A percentile compares a stretch with the other conserved stretches of the same genome.
Evolutionary conservation across 495 filamentous ascomycete species (phyloP).

Genomic region (Barbatosphaeria neglecta): DNA sequence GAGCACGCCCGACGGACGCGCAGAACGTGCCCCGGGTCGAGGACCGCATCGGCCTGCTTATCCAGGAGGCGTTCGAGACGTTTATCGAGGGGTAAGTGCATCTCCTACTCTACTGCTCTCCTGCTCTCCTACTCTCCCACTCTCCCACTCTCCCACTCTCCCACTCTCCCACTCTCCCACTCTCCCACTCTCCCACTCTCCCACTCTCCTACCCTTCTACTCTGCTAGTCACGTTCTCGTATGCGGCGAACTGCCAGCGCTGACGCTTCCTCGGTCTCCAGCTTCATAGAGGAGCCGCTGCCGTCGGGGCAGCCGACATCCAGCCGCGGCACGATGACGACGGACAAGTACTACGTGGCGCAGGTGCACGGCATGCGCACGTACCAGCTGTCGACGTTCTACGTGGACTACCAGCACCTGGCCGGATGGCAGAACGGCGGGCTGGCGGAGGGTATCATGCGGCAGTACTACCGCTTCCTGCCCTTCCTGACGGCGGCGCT

Average conservation of each 20-base stretch:
- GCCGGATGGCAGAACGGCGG: constrained; percentile 55
- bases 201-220: too few species aligned
- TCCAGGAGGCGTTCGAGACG: constrained; percentile 74
- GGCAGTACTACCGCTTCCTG: constrained; percentile 88
- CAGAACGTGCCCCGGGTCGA: constrained; percentile 67
- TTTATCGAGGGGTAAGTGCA: constrained; percentile 74
- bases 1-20: constrained; percentile 47
- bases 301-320: constrained; percentile 64
- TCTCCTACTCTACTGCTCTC: not conserved
- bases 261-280: too few species aligned
- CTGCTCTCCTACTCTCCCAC: not conserved
- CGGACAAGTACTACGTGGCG: constrained; percentile 90
- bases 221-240: too few species aligned
- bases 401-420: constrained; percentile 90
- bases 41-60: constrained; percentile 73
- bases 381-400: constrained; percentile 86
- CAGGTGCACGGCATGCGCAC: constrained; percentile 84
- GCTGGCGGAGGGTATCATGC: constrained; percentile 71
- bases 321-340: constrained; percentile 60
- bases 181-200: too few species aligned
- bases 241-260: too few species aligned
- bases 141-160: too few species aligned
- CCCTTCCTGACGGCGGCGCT: constrained; percentile 84
- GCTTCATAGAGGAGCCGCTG: constrained; percentile 64
- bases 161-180: too few species aligned